These are phyloP conservation scores for Fusarium sororula DNA, from an alignment of 2,329 filamentous ascomycete species.

Conservation along the genomic window DNA sequence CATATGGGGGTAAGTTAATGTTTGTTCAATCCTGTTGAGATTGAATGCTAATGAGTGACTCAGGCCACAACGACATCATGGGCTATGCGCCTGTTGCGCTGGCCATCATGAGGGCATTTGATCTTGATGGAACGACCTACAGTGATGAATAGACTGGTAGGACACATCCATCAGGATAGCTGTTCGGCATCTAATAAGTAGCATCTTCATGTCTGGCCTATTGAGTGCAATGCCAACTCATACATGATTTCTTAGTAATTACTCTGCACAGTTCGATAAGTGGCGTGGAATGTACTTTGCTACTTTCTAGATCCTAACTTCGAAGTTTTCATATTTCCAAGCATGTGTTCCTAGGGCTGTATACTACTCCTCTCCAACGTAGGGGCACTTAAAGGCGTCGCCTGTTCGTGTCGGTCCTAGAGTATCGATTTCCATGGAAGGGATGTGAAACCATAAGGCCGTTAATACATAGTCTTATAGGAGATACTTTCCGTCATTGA, in stretches of 20 bases:
- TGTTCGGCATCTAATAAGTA: neutral
- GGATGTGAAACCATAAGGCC: neutral
- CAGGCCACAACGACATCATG: conserved; percentile 77
- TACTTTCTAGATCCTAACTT: neutral
- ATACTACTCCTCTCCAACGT: neutral
- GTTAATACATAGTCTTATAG: neutral
- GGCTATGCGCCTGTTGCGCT: conserved; percentile 70
- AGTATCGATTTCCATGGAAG: neutral
- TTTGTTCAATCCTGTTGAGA: neutral
- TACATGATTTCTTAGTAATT: neutral
- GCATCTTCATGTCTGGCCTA: neutral
- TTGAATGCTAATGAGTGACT: neutral
- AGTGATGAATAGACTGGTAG: conserved; percentile 5
- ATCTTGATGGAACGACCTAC: conserved; percentile 49
- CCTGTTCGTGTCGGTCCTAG: neutral
- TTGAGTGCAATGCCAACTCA: neutral
- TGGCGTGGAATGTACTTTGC: neutral
- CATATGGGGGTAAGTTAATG: conserved; percentile 60
- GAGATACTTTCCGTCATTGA: neutral
- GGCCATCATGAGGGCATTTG: conserved; percentile 73
- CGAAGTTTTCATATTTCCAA: neutral
- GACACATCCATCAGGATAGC: neutral
- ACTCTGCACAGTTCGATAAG: neutral
- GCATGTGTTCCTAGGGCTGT: neutral
- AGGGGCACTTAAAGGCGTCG: no score